Evolutionary conservation across 2,329 filamentous ascomycete species (phyloP), one percentile per base, ranked within the genome.

Genomic region (Fusarium humuli): DNA sequence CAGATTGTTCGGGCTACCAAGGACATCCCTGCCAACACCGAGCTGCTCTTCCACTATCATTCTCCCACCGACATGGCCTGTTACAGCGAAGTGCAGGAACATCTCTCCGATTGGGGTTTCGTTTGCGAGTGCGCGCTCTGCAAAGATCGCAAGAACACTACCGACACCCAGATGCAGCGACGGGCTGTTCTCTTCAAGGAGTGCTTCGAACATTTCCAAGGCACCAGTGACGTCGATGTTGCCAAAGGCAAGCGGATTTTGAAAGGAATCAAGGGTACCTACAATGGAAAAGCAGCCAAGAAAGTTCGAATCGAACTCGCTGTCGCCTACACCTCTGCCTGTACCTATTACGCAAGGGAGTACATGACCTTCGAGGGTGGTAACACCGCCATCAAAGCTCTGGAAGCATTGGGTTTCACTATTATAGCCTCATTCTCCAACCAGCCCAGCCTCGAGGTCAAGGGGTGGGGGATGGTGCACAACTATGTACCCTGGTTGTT

Each of bases 231-330:
- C 2, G 18, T 55, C 66, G 50, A 65, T 25, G 32, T 52, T 7
- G 11, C 11, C 14, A 67, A 58, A 27, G 57, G 61, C 10, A 46
- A 23, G 16, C 66, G 45, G 9, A 27, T 77, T 2, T 12, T 80
- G 11, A 61, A 54, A 2, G 44, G 66, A 3, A 23, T 78, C 2
- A 70, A 73, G 12, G 65, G 71, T 9, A 79, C 72, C 1, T 78
- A 76, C 25, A 7, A 13, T 6, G 14, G 30, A 10, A 61, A 65
- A 3, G 18, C 32, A 4, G n/a, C 18, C 3, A 48, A 37, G 8
- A 20, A 34, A 5, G 16, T 37, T 7, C 34, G 34, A 37, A 37
- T 37, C 6, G 34, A 37, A 37, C 34, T 37, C 34, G 34, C 34
- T 4, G 34, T 37, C 16, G 16, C 34, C 9, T 37, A 37, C n/a